Base-by-base conservation (phyloP, 768 basidiomycete species). In the Tubosaeta sp. region DNA sequence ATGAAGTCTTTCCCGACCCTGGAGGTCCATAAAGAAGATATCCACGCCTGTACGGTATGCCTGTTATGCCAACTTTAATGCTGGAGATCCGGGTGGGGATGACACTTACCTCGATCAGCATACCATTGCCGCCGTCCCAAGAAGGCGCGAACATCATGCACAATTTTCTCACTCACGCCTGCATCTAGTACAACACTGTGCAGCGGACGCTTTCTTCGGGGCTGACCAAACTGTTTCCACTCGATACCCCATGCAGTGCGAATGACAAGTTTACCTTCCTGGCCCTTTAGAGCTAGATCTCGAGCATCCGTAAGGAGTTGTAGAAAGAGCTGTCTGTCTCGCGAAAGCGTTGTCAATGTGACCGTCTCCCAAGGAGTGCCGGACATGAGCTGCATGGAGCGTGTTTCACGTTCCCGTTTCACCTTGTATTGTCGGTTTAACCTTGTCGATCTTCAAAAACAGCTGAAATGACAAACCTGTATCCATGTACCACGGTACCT, bases 331-430 rank as follows among this genome's bases (percentile, higher is more conserved):
- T 66, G 62, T 35, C 94, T 84, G 67, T 95, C 94, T 40, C 86
- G 77, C 14, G 93, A 95, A 32, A 99, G 80, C 2, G 96, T 86
- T 6, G 94, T 99, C 39, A 99, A 76, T 34, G 86, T 94, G 41
- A 98, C 84, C 0, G 95, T 98, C 70, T 99, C 96, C 94, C 95
- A 99, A 52, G 96, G 96, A 6, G 82, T 81, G 7, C 95, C 94
- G 6, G 91, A 88, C 76, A 87, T 87, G 42, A 93, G 75, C 61
- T 93, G 86, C 81, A 94, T 90, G 25, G 94, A 84, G 57, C 90
- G 87, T 19, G 88, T 89, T 69, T 96, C 93, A 46, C 96, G 83
- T 71, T 97, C 94, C 13, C 96, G 83, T 74, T 91, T 92, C 58
- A 97, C 86, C 93, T 95, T 64, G 18, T 55, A 58, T 6, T 9